Evolutionary conservation across 257 asterid genomes (phyloP).

Genomic region (Lantana camara): DNA sequence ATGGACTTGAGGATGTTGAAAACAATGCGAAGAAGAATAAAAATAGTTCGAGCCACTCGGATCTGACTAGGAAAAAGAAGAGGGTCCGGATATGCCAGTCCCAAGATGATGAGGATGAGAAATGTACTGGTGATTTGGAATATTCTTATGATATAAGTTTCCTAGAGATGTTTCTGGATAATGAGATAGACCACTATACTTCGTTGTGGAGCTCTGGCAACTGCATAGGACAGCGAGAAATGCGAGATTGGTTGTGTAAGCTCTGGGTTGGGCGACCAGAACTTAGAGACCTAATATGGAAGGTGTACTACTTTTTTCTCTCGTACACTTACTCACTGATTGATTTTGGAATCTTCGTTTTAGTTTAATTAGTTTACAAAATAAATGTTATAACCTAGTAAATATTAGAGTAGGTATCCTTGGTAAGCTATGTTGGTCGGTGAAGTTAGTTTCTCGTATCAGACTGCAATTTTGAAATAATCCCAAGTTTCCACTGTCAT

Average conservation of each 20-base stretch:
- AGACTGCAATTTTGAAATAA: slow-evolving; percentile 8
- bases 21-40: slow-evolving; percentile 32
- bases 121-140: slow-evolving; percentile 42
- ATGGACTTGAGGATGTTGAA: slow-evolving; percentile 42
- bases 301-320: slow-evolving; percentile 52
- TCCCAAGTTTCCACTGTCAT: slow-evolving; percentile 10
- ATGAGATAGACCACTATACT: slow-evolving; percentile 79
- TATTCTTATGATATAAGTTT: slow-evolving; percentile 79
- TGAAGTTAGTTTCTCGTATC: slow-evolving; percentile 22
- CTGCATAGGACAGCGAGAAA: slow-evolving; percentile 89
- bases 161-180: slow-evolving; percentile 76
- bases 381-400: slow-evolving; percentile 10
- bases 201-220: slow-evolving; percentile 85
- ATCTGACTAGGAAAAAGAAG: slow-evolving; percentile 71
- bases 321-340: slow-evolving; percentile 26
- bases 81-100: slow-evolving; percentile 48
- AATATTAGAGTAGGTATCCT: slow-evolving; percentile 12
- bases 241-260: slow-evolving; percentile 88
- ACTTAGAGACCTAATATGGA: slow-evolving; percentile 85
- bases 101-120: slow-evolving; percentile 31
- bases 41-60: slow-evolving; percentile 45
- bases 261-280: slow-evolving; percentile 83
- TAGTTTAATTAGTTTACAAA: slow-evolving; percentile 8
- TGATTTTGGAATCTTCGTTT: slow-evolving; percentile 17
- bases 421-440: slow-evolving; percentile 20